phyloP scores from a whole-genome alignment of 2,329 filamentous ascomycete species.

The Venturiaceae sp. region DNA sequence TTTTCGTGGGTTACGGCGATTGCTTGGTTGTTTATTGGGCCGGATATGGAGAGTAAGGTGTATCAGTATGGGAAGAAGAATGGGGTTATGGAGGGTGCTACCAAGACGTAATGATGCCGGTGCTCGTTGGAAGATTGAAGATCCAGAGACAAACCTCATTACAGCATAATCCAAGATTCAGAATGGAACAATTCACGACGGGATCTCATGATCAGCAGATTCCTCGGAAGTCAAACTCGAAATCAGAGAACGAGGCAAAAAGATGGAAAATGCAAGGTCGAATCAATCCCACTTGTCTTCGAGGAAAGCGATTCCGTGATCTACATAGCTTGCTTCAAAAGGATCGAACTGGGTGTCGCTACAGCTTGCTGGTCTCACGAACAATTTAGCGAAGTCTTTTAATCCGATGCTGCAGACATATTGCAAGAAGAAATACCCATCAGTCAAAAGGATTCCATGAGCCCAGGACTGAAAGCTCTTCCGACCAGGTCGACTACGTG shows the following conservation, averaged over 20 bases:
- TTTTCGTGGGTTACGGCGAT: conserved; percentile 43
- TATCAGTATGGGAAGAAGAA: conserved; percentile 48
- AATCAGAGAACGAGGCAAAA: neutral
- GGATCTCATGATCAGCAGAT: too few species aligned
- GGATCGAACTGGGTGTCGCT: neutral
- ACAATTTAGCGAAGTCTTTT: neutral
- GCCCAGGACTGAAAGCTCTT: neutral
- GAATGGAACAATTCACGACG: too few species aligned
- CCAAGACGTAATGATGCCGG: neutral
- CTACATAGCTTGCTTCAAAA: neutral
- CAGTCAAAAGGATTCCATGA: neutral
- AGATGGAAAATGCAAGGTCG: neutral
- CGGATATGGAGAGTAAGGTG: conserved; percentile 47
- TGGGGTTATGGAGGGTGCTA: conserved; percentile 20
- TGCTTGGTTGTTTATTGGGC: conserved; percentile 46
- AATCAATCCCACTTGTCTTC: neutral
- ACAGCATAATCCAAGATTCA: too few species aligned
- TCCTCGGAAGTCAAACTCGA: neutral
- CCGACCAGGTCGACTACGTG: too few species aligned
- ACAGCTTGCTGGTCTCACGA: neutral
- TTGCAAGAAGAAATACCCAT: neutral
- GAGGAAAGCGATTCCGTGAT: neutral
- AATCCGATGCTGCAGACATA: neutral
- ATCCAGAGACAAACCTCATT: neutral
- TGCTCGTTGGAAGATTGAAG: neutral